phyloP scores from a whole-genome alignment of 2,329 filamentous ascomycete genomes.

The Colletotrichum spinosum region DNA sequence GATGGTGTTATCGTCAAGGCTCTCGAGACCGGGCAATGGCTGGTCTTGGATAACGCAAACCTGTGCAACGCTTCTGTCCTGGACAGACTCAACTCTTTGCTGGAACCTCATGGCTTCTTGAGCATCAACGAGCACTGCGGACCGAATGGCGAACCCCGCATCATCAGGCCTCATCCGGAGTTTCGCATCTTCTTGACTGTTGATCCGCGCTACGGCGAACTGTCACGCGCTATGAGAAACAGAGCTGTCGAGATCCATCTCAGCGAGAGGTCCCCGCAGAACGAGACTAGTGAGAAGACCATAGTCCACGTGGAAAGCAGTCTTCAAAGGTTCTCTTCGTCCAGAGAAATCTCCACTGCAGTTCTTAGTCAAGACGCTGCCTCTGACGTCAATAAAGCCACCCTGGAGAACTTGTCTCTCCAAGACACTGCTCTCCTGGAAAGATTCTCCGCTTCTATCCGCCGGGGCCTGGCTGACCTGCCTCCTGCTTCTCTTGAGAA shows the following conservation, averaged over 20 bases:
- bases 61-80: constrained; percentile 95
- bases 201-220: constrained; percentile 90
- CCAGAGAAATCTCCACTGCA: constrained; percentile 45
- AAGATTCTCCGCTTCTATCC: constrained; percentile 40
- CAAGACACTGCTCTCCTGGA: constrained; percentile 56
- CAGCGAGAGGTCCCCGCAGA: constrained; percentile 54
- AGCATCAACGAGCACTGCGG: constrained; percentile 95
- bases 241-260: constrained; percentile 91
- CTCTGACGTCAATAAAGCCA: constrained; percentile 46
- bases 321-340: constrained; percentile 59
- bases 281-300: constrained; percentile 49
- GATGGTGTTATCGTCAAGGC: constrained; percentile 93
- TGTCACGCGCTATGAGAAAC: constrained; percentile 97
- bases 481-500: constrained; percentile 14
- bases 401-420: constrained; percentile 61
- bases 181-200: constrained; percentile 96
- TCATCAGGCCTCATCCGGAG: constrained; percentile 84
- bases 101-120: constrained; percentile 89
- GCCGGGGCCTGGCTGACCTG: constrained; percentile 14
- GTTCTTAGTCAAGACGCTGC: constrained; percentile 40
- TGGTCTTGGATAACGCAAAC: constrained; percentile 97
- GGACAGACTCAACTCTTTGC: constrained; percentile 91
- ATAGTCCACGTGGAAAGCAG: constrained; percentile 62
- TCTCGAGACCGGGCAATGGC: constrained; percentile 86
- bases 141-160: constrained; percentile 80